Conservation (phyloP, 805 yeast species). For the Tetrapisispora pingtungensis region DNA sequence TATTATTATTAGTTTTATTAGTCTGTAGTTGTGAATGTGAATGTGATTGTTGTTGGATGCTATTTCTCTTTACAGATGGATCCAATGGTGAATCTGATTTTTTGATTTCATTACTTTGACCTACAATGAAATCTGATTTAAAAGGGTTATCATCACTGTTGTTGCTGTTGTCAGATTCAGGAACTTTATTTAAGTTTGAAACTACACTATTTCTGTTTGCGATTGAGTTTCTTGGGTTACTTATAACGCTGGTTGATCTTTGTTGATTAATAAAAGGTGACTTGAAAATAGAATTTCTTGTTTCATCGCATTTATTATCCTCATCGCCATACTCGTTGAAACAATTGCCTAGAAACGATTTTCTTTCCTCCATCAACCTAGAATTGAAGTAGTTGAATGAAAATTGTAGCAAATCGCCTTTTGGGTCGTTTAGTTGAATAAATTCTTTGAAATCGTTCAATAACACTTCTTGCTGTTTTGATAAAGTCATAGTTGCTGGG, state of each 20-base stretch:
- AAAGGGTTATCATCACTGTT: slow-evolving; percentile 8
- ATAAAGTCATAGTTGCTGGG: slow-evolving; percentile 3
- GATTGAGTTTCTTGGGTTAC: slow-evolving; percentile 3
- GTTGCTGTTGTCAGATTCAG: slow-evolving; percentile 34
- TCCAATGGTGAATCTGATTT: slow-evolving; percentile 3
- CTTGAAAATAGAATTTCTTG: slow-evolving; percentile 3
- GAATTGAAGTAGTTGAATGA: slow-evolving; percentile 63
- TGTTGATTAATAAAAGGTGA: slow-evolving; percentile 6
- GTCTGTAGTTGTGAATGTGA: not conserved
- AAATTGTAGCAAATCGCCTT: slow-evolving; percentile 55
- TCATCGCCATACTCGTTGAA: slow-evolving; percentile 31
- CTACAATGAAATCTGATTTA: slow-evolving; percentile 1
- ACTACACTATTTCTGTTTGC: slow-evolving; percentile 8
- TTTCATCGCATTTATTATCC: slow-evolving; percentile 23
- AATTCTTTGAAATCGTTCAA: slow-evolving; percentile 55
- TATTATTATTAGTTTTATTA: not conserved
- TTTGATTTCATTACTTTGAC: not conserved
- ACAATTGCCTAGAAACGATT: slow-evolving; percentile 28
- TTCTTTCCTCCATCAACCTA: slow-evolving; percentile 47
- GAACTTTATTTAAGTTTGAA: not conserved
- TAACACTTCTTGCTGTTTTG: slow-evolving; percentile 32
- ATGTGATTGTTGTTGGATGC: not conserved
- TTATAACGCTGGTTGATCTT: slow-evolving; percentile 15
- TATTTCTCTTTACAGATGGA: slow-evolving; percentile 1
- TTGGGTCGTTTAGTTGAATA: slow-evolving; percentile 44